A percentile compares a stretch with the other conserved stretches of the same genome.
These are phyloP conservation scores for Prunus padus DNA, from an alignment of 306 rosid species.

Conservation along the genomic window DNA sequence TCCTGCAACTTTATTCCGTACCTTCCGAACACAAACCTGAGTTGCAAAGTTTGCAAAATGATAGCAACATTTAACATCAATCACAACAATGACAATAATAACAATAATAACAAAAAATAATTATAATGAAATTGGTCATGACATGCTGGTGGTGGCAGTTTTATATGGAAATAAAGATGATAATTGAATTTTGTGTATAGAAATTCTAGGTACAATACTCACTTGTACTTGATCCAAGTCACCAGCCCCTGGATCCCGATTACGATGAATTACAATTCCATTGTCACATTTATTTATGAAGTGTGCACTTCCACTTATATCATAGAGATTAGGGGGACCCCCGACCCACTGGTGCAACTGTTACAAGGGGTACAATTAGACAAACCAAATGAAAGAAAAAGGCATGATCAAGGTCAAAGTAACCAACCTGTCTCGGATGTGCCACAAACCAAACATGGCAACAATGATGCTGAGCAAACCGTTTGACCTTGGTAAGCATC, in stretches of 20 bases:
- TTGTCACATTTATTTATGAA: slow-evolving; percentile 95
- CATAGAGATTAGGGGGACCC: slow-evolving; percentile 82
- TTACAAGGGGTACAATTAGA: slow-evolving; percentile 27
- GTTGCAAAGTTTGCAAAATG: slow-evolving; percentile 19
- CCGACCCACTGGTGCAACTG: slow-evolving; percentile 86
- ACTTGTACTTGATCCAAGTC: slow-evolving; percentile 80
- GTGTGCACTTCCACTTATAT: slow-evolving; percentile 95
- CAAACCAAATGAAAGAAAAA: background rate
- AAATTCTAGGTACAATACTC: slow-evolving; percentile 16
- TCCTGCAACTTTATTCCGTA: slow-evolving; percentile 85
- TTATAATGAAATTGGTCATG: background rate
- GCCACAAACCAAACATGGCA: slow-evolving; percentile 99
- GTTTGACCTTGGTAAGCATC: slow-evolving; percentile 85
- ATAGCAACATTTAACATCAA: slow-evolving; percentile 8
- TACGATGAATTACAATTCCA: slow-evolving; percentile 87
- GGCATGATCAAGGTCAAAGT: slow-evolving; percentile 3
- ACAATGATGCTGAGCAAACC: slow-evolving; percentile 92
- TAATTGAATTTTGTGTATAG: background rate
- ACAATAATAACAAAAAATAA: background rate
- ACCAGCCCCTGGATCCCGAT: slow-evolving; percentile 80
- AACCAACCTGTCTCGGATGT: slow-evolving; percentile 87
- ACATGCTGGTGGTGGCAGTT: background rate
- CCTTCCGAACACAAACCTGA: slow-evolving; percentile 82
- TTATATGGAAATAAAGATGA: slow-evolving; percentile 1
- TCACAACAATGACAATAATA: slow-evolving; percentile 8